Conservation (phyloP, 257 asterid genomes). For the Fraxinus anomala region DNA sequence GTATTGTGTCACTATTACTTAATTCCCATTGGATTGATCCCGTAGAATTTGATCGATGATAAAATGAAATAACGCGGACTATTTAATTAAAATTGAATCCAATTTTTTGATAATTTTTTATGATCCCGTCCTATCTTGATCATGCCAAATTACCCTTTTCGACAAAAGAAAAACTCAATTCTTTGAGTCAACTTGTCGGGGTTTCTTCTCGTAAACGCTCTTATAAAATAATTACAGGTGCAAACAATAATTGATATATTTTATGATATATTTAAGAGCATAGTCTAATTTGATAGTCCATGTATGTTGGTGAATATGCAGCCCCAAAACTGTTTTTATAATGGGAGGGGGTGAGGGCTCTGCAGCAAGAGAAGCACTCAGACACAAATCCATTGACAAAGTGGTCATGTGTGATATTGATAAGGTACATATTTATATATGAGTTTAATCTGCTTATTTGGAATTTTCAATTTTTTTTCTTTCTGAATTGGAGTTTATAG, state of each 20-base stretch:
- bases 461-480: neutral
- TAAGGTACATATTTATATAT: slow-evolving; percentile 46
- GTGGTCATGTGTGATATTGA: slow-evolving; percentile 98
- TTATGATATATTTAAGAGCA: neutral
- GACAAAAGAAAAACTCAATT: neutral
- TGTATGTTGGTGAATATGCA: slow-evolving; percentile 26
- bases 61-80: too few species aligned
- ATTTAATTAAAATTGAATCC: too few species aligned
- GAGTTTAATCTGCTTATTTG: neutral
- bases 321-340: slow-evolving; percentile 76
- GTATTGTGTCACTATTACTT: neutral
- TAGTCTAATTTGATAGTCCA: neutral
- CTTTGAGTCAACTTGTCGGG: neutral
- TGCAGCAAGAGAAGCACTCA: slow-evolving; percentile 90
- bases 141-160: neutral
- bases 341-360: slow-evolving; percentile 99
- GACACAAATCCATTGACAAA: slow-evolving; percentile 75
- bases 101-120: too few species aligned
- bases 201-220: neutral
- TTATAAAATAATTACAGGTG: too few species aligned
- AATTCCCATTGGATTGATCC: neutral
- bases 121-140: neutral
- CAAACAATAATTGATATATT: neutral
- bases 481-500: neutral
- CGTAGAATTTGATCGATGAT: neutral